Conservation (phyloP, 805 yeast genomes). For the Yarrowia sp. region DNA sequence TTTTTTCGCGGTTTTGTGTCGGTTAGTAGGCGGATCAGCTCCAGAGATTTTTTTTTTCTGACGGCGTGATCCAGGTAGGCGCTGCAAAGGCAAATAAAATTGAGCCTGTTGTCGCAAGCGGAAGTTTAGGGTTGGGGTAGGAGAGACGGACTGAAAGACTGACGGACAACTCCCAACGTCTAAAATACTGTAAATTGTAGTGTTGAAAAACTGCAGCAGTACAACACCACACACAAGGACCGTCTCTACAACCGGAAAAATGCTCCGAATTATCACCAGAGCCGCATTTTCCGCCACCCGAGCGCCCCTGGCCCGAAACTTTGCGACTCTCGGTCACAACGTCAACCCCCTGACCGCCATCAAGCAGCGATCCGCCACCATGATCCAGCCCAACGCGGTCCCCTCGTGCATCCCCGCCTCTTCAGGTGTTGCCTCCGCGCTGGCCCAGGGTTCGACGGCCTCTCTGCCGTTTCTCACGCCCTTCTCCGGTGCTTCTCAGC, state of each 20-base stretch:
- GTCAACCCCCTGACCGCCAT: slow-evolving; percentile 24
- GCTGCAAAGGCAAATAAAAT: slow-evolving; percentile 17
- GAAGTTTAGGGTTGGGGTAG: background rate
- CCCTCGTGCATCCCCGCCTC: slow-evolving; percentile 17
- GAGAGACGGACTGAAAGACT: too few relatives aligned
- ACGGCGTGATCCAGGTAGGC: background rate
- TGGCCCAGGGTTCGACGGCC: slow-evolving; percentile 19
- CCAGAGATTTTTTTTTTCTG: background rate
- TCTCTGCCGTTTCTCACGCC: slow-evolving; percentile 15
- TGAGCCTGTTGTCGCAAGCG: background rate
- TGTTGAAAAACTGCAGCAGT: background rate
- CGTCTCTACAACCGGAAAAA: background rate
- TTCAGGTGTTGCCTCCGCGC: slow-evolving; percentile 16
- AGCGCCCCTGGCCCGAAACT: slow-evolving; percentile 4
- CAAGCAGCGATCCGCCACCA: slow-evolving; percentile 19
- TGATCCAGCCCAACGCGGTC: slow-evolving; percentile 24
- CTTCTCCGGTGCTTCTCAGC: slow-evolving; percentile 39
- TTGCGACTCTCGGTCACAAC: background rate
- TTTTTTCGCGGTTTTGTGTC: background rate
- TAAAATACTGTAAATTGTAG: too few relatives aligned
- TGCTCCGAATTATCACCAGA: slow-evolving; percentile 2
- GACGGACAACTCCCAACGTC: too few relatives aligned
- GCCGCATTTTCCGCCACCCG: background rate
- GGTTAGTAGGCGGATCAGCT: slow-evolving; percentile 2
- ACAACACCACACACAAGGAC: background rate